phyloP scores from a whole-genome alignment of 2,329 filamentous ascomycete genomes.

The Cordyceps pruinosa region DNA sequence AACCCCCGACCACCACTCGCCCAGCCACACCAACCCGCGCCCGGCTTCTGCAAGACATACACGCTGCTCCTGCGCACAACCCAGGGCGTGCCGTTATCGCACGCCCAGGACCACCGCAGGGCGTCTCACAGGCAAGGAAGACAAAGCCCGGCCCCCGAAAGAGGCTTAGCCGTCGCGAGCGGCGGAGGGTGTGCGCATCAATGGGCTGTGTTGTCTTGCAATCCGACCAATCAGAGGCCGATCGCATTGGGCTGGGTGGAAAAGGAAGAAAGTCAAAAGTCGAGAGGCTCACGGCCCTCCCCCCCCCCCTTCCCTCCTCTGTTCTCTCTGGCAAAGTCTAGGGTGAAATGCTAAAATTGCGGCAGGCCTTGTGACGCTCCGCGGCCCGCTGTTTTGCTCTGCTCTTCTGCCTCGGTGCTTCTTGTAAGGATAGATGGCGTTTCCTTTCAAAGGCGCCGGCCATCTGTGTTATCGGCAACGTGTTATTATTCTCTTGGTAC shows the following conservation, averaged over 20 bases:
- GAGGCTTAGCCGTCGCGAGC: background rate
- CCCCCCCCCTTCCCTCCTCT: too few relatives aligned
- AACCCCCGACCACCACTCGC: too few relatives aligned
- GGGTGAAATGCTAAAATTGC: conserved; percentile 6
- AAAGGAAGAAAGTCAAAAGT: conserved; percentile 12
- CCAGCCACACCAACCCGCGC: too few relatives aligned
- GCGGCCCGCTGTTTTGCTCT: conserved; percentile 8
- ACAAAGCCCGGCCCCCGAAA: background rate
- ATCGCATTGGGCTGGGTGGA: conserved; percentile 23
- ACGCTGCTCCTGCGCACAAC: background rate
- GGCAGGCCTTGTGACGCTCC: conserved; percentile 10
- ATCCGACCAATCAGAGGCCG: conserved; percentile 28
- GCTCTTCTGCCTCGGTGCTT: background rate
- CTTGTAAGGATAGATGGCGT: background rate
- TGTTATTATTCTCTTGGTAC: too few relatives aligned
- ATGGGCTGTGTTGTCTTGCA: conserved; percentile 14
- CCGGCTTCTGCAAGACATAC: too few relatives aligned
- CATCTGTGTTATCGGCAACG: background rate
- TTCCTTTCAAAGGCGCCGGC: background rate
- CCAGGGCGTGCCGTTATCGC: background rate
- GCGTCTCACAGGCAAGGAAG: background rate
- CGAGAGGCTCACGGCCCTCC: too few relatives aligned
- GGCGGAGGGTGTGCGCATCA: background rate
- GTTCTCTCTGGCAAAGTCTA: too few relatives aligned
- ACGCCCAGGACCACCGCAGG: background rate